Evolutionary conservation across 2,329 filamentous ascomycete species (phyloP), one percentile per base, ranked within the genome.

Genomic region (Aspergillus pseudotamarii): DNA sequence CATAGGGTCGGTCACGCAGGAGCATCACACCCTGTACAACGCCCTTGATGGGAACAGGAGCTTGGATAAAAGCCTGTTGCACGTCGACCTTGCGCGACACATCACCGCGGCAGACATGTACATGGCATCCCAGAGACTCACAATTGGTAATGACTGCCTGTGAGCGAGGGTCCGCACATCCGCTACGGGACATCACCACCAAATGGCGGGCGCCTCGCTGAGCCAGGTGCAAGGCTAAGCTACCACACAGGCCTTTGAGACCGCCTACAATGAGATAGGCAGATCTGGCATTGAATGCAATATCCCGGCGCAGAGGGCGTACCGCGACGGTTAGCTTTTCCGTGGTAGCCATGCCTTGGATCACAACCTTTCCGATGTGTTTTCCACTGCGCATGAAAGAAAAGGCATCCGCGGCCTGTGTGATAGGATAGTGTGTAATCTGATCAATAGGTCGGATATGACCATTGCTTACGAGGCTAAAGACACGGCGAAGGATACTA

Each of bases 351-450:
- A 19, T 58, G 65, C 38, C 75, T 10, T 66, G 65, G 19, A 81
- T 63, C 11, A 80, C 76, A 1, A 81, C 66, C 64, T 80, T 81
- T 5, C 80, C 79, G 1, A 78, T 73, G 56, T 80, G 78, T 3
- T 69, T 67, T 0, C 77, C 78, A 8, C 68, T 54, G 6, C 74
- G 73, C 57, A 81, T 73, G 58, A 68, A 72, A 2, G 53, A 38
- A 21, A 81, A 65, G 0, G 77, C 78, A 4, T 61, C 58, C 10
- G 30, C 16, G 21, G 63, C 48, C 41, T 66, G 19, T 4, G 19
- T 55, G 46, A 59, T 38, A 19, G 38, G 34, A 45, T 61, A 65
- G 6, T 8, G 34, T 11, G 59, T 64, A 26, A 58, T 32, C 6
- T 55, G 62, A 6, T 23, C 21, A 10, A 64, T 64, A 4, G 62